A percentile compares a stretch with the other conserved stretches of the same genome.
Evolutionary conservation across 371 early-diverging fungal genomes (phyloP).

Genomic region (Thermomucor indicae-seudaticae): DNA sequence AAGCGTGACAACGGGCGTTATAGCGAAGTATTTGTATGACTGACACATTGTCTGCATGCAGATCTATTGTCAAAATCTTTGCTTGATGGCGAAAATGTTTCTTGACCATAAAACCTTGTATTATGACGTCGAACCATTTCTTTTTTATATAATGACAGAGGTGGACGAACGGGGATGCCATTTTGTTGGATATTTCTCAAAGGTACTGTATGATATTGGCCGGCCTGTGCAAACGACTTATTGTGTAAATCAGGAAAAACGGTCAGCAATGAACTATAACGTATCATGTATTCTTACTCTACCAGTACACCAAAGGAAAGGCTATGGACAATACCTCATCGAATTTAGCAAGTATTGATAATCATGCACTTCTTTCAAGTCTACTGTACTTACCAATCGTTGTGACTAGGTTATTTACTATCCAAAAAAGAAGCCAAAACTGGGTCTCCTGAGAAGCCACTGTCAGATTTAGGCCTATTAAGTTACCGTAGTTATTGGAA

Average conservation of each 20-base stretch:
- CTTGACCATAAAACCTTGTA: conserved; percentile 99
- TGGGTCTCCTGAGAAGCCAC: conserved; percentile 98
- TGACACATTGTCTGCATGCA: not conserved
- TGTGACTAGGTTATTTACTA: conserved; percentile 72
- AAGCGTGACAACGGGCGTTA: not conserved
- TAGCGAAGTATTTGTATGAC: not conserved
- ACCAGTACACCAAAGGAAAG: conserved; percentile 96
- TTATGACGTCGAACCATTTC: conserved; percentile 99
- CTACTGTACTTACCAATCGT: not conserved
- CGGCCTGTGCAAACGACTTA: not conserved
- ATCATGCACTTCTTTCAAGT: not conserved
- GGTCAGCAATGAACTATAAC: conserved; percentile 89
- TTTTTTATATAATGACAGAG: conserved; percentile 96
- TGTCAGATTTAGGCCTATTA: conserved; percentile 96
- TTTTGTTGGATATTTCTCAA: conserved; percentile 99
- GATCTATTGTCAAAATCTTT: conserved; percentile 98
- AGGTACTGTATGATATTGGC: conserved; percentile 43
- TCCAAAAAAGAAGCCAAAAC: conserved; percentile 83
- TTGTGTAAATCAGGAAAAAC: conserved; percentile 77
- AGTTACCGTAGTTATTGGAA: conserved; percentile 92
- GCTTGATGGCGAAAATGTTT: conserved; percentile 97
- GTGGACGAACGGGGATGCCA: conserved; percentile 79
- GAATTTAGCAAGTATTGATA: conserved; percentile 79
- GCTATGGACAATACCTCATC: conserved; percentile 97
- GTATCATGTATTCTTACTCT: conserved; percentile 98